These are phyloP conservation scores for Ophiostoma sp. DNA, from an alignment of 2,329 filamentous ascomycete species.

Conservation along the genomic window DNA sequence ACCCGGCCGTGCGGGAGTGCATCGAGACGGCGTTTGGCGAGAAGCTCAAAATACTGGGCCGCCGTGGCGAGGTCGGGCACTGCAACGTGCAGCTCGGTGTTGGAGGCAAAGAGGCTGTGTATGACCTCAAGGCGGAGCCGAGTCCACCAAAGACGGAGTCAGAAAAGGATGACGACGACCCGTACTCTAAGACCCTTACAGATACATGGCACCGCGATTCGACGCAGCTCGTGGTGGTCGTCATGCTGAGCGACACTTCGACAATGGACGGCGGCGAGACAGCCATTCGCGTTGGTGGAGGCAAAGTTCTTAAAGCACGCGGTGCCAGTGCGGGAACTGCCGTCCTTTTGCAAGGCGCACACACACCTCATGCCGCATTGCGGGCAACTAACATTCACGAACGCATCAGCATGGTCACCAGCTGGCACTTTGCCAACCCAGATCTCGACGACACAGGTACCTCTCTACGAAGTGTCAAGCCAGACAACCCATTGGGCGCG, in stretches of 20 bases:
- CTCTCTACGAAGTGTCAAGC: slow-evolving; percentile 25
- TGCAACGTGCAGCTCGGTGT: slow-evolving; percentile 29
- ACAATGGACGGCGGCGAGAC: slow-evolving; percentile 29
- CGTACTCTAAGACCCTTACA: slow-evolving; percentile 18
- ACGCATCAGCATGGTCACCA: slow-evolving; percentile 28
- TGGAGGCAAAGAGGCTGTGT: slow-evolving; percentile 27
- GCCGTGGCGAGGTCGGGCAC: slow-evolving; percentile 22
- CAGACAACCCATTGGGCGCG: slow-evolving; percentile 23
- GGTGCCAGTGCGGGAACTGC: slow-evolving; percentile 27
- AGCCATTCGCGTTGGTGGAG: slow-evolving; percentile 24
- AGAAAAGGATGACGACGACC: background rate
- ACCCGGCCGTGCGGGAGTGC: background rate
- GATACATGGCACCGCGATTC: slow-evolving; percentile 30
- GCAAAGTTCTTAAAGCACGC: slow-evolving; percentile 24
- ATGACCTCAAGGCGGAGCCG: background rate
- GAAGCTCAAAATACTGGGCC: background rate
- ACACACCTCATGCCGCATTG: slow-evolving; percentile 27
- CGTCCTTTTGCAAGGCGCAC: slow-evolving; percentile 27
- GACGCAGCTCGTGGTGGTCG: slow-evolving; percentile 25
- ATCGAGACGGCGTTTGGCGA: background rate
- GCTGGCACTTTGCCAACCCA: slow-evolving; percentile 28
- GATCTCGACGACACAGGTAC: slow-evolving; percentile 28
- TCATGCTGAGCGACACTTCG: slow-evolving; percentile 29
- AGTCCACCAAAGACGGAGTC: background rate
- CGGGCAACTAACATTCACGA: slow-evolving; percentile 29